Evolutionary conservation across 2,329 filamentous ascomycete genomes (phyloP).

Genomic region (Periconia sp.): DNA sequence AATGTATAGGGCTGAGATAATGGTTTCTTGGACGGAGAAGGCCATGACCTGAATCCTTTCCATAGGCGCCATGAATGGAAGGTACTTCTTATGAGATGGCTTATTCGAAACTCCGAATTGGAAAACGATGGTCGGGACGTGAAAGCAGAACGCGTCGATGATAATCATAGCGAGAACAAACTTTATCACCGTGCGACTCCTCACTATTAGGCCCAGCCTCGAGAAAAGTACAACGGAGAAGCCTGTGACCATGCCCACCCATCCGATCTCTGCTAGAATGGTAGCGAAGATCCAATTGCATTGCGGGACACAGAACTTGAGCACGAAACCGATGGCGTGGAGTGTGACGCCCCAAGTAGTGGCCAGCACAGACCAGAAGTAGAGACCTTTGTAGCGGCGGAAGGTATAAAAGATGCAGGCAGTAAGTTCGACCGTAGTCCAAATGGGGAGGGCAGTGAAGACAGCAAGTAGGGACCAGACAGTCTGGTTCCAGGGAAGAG

Average conservation of each 20-base stretch:
- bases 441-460: conserved; percentile 31
- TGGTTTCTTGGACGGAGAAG: conserved; percentile 43
- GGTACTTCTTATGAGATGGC: conserved; percentile 3
- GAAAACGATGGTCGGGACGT: conserved; percentile 56
- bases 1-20: conserved; percentile 51
- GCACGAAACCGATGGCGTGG: conserved; percentile 47
- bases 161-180: conserved; percentile 62
- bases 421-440: conserved; percentile 1
- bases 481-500: conserved; percentile 15
- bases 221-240: conserved; percentile 65
- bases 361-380: conserved; percentile 53
- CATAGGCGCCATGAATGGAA: conserved; percentile 12
- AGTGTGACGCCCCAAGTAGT: conserved; percentile 48
- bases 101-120: conserved; percentile 8
- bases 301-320: conserved; percentile 45
- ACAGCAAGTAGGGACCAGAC: conserved; percentile 8
- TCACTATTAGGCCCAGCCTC: conserved; percentile 62
- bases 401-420: conserved; percentile 47
- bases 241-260: conserved; percentile 64
- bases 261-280: conserved; percentile 53
- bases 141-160: conserved; percentile 56
- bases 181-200: conserved; percentile 52
- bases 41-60: conserved; percentile 42
- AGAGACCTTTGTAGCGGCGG: conserved; percentile 49
- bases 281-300: conserved; percentile 6